phyloP scores from a whole-genome alignment of 176 grass and related monocot genomes.

The Oryza meridionalis region DNA sequence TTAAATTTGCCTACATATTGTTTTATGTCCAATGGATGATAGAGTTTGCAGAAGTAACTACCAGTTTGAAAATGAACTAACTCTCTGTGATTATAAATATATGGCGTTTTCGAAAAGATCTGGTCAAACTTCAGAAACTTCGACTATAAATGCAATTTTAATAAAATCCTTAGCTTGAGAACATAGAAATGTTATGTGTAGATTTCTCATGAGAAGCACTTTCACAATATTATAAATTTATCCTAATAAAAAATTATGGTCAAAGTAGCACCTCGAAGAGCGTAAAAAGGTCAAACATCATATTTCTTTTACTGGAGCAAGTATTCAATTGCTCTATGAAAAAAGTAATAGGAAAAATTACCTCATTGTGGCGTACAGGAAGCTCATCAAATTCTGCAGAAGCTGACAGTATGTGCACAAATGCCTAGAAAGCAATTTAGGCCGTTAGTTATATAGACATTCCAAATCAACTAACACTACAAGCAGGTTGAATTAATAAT shows the following conservation, averaged over 20 bases:
- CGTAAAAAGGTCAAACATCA: neutral
- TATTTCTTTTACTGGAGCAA: neutral
- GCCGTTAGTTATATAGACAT: slow-evolving; percentile 25
- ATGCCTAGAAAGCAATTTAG: slow-evolving; percentile 56
- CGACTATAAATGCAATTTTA: neutral
- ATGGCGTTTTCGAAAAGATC: neutral
- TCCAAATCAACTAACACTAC: slow-evolving; percentile 30
- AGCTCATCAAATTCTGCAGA: slow-evolving; percentile 94
- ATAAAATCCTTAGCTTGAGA: neutral
- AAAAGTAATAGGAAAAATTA: slow-evolving; percentile 34
- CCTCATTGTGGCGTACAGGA: slow-evolving; percentile 98
- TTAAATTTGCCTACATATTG: neutral
- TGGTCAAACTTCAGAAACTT: neutral
- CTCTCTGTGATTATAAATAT: too few species aligned
- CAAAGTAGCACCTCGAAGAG: neutral
- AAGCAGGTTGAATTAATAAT: slow-evolving; percentile 24
- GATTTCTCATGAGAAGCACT: neutral
- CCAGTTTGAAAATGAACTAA: neutral
- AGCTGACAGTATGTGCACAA: slow-evolving; percentile 86
- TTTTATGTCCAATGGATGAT: slow-evolving; percentile 11
- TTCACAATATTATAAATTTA: neutral
- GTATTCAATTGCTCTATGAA: neutral
- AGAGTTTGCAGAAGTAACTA: slow-evolving; percentile 25
- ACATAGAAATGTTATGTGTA: neutral
- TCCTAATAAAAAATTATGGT: neutral